phyloP scores from a whole-genome alignment of 2,329 filamentous ascomycete genomes.

The Phaeosphaeriaceae sp. region DNA sequence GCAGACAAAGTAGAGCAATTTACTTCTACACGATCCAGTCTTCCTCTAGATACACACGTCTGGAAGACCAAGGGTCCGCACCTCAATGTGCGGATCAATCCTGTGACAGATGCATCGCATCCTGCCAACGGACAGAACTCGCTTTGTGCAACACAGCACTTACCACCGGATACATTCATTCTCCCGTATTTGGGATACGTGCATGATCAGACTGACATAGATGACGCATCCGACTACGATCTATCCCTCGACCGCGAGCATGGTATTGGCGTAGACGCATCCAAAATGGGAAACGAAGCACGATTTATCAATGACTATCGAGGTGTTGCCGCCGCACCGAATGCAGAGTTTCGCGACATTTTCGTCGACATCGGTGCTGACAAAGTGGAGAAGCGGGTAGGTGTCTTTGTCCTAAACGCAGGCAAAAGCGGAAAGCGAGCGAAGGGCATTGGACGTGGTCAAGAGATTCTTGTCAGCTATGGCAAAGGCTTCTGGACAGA shows the following conservation, averaged over 20 bases:
- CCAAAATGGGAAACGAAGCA: slow-evolving; percentile 59
- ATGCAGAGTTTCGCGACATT: slow-evolving; percentile 55
- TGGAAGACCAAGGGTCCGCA: slow-evolving; percentile 37
- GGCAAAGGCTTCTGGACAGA: slow-evolving; percentile 61
- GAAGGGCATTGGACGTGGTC: slow-evolving; percentile 56
- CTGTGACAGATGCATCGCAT: slow-evolving; percentile 52
- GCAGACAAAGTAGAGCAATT: slow-evolving; percentile 31
- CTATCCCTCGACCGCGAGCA: slow-evolving; percentile 59
- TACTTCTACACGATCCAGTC: slow-evolving; percentile 24
- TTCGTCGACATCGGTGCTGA: slow-evolving; percentile 47
- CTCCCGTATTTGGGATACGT: slow-evolving; percentile 60
- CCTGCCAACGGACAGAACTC: slow-evolving; percentile 59
- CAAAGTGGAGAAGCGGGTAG: slow-evolving; percentile 57
- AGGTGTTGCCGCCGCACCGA: slow-evolving; percentile 52
- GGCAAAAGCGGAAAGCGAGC: slow-evolving; percentile 59
- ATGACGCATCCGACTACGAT: slow-evolving; percentile 59
- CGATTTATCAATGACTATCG: slow-evolving; percentile 64
- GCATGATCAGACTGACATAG: slow-evolving; percentile 53
- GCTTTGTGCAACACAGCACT: slow-evolving; percentile 55
- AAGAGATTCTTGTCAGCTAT: slow-evolving; percentile 63
- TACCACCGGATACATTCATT: slow-evolving; percentile 56
- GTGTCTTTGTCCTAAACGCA: slow-evolving; percentile 58
- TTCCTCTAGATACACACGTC: slow-evolving; percentile 21
- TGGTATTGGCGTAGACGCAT: slow-evolving; percentile 58
- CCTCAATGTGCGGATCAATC: slow-evolving; percentile 51